Evolutionary conservation across 345 rosid species (phyloP), one percentile per base, ranked within the genome.

Genomic region (Ceriops tagal): DNA sequence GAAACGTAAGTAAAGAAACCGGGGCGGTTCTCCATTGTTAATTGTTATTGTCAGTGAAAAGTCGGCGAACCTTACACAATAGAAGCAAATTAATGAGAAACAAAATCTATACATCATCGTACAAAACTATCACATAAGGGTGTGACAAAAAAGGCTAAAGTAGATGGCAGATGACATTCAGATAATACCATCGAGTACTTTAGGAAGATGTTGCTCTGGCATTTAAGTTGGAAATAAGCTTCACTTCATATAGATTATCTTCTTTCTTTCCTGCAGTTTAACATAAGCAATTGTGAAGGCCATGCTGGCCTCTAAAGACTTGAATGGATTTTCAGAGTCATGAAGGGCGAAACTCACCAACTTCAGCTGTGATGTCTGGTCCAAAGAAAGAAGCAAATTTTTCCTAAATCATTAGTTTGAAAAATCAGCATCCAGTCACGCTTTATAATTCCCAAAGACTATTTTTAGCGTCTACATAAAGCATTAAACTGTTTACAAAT

Each of bases 341-440:
- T 8, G 24, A 70, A 37, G 21, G 2, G 15, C 67, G 35, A 20
- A 66, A 74, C 95, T 85, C 70, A 93, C 98, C 87, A 2, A 89
- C 78, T 87, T 87, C 97, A 73, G 96, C 93, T 28, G 87, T 78
- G 77, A 93, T 83, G 71, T 88, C 77, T 16, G 97, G 96, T 77
- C 96, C 98, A 75, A 93, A 93, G 81, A 93, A 91, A 26, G 97
- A 91, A 71, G 97, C 53, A 64, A 93, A 91, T 82, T 93, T 93
- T 19, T 84, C 96, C 97, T 93, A 73, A 64, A 69, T 73, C 49
- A 76, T 70, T 18, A 73, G 43, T 34, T 56, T 39, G 66, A 27
- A 60, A 52, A 18, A 39, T 76, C 70, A 75, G 60, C 26, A 68
- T 43, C 59, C 51, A 75, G 16, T 75, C 70, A 30, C 59, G 1